phyloP scores from a whole-genome alignment of 805 yeast species.

The Saturnispora ahearnii region DNA sequence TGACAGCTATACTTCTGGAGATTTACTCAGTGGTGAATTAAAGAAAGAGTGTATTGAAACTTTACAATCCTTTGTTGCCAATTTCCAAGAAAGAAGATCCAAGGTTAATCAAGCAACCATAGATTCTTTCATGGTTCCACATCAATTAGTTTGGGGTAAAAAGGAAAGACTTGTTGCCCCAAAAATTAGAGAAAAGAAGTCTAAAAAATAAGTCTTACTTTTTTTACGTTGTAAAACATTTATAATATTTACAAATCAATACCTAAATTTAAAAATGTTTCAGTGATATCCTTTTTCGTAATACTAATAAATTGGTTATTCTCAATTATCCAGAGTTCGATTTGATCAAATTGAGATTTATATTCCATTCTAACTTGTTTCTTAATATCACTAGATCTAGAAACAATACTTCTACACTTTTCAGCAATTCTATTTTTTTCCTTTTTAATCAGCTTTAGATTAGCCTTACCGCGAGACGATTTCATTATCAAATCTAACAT shows the following conservation, averaged over 20 bases:
- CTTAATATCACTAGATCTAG: not conserved
- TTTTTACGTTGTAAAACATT: not conserved
- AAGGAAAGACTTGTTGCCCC: slow-evolving; percentile 66
- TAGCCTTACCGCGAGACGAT: not conserved
- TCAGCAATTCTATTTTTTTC: slow-evolving; percentile 1
- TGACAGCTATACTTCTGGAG: slow-evolving; percentile 67
- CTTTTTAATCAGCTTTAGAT: slow-evolving; percentile 1
- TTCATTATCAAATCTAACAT: slow-evolving; percentile 13
- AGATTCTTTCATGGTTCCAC: slow-evolving; percentile 73
- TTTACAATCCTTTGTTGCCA: slow-evolving; percentile 68
- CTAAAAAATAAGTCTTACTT: slow-evolving; percentile 14
- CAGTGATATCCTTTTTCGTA: slow-evolving; percentile 8
- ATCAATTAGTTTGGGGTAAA: slow-evolving; percentile 66
- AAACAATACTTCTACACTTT: not conserved
- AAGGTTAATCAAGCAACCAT: slow-evolving; percentile 53
- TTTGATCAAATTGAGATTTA: slow-evolving; percentile 4
- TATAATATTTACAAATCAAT: slow-evolving; percentile 1
- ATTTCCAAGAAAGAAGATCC: slow-evolving; percentile 73
- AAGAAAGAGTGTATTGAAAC: slow-evolving; percentile 77
- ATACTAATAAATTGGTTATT: slow-evolving; percentile 12
- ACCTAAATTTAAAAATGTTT: slow-evolving; percentile 1
- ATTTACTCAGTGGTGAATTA: slow-evolving; percentile 85
- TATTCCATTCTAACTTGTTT: slow-evolving; percentile 3
- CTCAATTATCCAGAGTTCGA: slow-evolving; percentile 15
- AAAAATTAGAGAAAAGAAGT: slow-evolving; percentile 42